Percentiles rank a stretch among this genome's conserved stretches.
phyloP scores from a whole-genome alignment of 2,329 filamentous ascomycete genomes.

The Penicillium crustosum region DNA sequence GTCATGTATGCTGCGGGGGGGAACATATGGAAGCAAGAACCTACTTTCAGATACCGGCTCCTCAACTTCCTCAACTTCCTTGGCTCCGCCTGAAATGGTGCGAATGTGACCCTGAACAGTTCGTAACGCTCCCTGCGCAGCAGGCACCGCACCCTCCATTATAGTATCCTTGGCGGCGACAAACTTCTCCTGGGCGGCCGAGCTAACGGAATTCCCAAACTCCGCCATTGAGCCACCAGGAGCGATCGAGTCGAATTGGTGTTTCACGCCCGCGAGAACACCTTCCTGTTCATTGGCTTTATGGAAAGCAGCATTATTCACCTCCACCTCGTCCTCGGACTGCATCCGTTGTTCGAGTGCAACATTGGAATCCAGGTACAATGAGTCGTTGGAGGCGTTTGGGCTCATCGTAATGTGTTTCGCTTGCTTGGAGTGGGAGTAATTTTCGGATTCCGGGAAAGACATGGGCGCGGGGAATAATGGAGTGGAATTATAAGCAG shows the following conservation, averaged over 20 bases:
- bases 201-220: constrained; percentile 9
- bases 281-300: not conserved
- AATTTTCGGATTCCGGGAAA: not conserved
- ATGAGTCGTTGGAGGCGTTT: not conserved
- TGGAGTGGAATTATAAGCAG: not conserved
- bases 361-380: not conserved
- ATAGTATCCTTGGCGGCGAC: constrained; percentile 15
- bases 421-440: not conserved
- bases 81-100: constrained; percentile 1
- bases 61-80: not conserved
- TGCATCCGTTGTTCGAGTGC: constrained; percentile 2
- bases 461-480: not conserved
- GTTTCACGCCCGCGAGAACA: constrained; percentile 5
- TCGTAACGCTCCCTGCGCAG: constrained; percentile 14
- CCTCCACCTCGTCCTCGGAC: not conserved
- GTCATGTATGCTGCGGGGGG: too few relatives aligned
- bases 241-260: constrained; percentile 11
- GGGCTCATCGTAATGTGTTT: constrained; percentile 6
- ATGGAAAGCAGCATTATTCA: not conserved
- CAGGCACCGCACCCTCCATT: constrained; percentile 13
- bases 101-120: constrained; percentile 11
- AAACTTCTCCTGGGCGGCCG: constrained; percentile 10
- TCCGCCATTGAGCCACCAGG: constrained; percentile 8
- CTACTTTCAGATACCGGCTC: constrained; percentile 3
- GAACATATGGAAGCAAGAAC: not conserved